Base-by-base conservation (phyloP, 495 filamentous ascomycete genomes). In the Ramalina intermedia region DNA sequence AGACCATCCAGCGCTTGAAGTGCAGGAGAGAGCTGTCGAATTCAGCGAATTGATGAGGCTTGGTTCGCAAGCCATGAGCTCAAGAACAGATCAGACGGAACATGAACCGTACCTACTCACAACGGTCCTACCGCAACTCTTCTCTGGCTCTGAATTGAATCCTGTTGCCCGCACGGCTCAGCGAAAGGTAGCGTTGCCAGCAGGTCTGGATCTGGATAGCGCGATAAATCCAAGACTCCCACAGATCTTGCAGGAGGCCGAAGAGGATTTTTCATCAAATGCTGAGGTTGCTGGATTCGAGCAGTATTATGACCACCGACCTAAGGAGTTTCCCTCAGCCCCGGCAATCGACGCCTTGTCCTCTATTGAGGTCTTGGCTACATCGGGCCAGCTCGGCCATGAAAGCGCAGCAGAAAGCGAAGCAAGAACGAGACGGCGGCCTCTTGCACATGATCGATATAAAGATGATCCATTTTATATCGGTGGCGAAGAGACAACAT, bases 381-480 rank as follows among this genome's bases (percentile, higher is more conserved):
- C 50, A 58, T 84, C 82, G 14, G 88, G 93, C 58, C 82, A 94
- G 54, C 68, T 73, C 41, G 63, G 68, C 36, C 76, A 76, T 42
- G 70, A 76, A 9, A 71, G 73, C 26, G 75, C 79, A 42, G 66
- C 82, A 8, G 79, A 87, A 50, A 63, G 73, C 1, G 76, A 82
- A 54, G 78, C 79, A 37, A 29, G 78, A 4, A 78, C 78, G 4
- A 72, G 75, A 46, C 71, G 82, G 53, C 80, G 76, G 46, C 64
- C 74, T 0, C 84, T 90, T 53, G 73, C 87, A 24, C 62, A 72
- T 38, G 87, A 90, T 56, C 74, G 85, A 40, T 85, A 94, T 62
- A 81, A 74, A 51, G 90, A 96, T 56, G 91, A 98, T 59, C 91
- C 91, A 3, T 98, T 95, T 60, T 96, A 98, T 59, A 98, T 98